Base-by-base conservation (phyloP, 163 green algal species). In the Prototheca cutis region DNA sequence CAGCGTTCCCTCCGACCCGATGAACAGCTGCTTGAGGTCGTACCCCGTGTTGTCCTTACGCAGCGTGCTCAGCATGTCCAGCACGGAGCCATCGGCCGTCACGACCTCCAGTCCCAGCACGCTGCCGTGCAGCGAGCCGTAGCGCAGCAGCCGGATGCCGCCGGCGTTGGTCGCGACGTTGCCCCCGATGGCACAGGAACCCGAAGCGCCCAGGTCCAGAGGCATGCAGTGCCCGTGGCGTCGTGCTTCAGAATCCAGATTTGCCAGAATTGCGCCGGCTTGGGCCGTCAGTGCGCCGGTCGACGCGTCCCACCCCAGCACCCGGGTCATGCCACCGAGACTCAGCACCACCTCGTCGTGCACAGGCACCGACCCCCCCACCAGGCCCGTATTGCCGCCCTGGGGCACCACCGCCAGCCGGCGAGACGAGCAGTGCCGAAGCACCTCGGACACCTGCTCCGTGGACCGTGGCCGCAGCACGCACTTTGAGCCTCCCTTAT, bases 21-120 rank as follows among this genome's bases (percentile, higher is more conserved):
- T 95, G 74, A 99, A 96, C 21, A 99, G 79, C 71, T 99, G 88
- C 78, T 98, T 97, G 42, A 98, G 71, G 76, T 97, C 88, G 60
- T 94, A 97, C 31, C 90, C 93, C 0, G 92, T 97, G 82, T 97
- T 99, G 83, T 99, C 89, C 68, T 99, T 98, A 19, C 84, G 74
- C 52, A 95, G 66, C 17, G 67, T 77, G 47, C 27, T 67, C 47
- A 96, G 61, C 55, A 88, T 55, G 73, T 96, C 83, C 62, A 98
- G 54, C 33, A 96, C 75, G 4, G 62, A 80, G 40, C 91, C 91
- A 55, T 94, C 71, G 15, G 85, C 78, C 30, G 89, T 62, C 31
- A 90, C 87, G 3, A 79, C 86, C 63, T 87, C 76, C 42, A 90
- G 19, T n/a, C 84, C 74, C 54, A 88, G 70, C 47, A 88, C 81